Conservation (phyloP, 495 filamentous ascomycete genomes). For the Aspergillus indologenus region DNA sequence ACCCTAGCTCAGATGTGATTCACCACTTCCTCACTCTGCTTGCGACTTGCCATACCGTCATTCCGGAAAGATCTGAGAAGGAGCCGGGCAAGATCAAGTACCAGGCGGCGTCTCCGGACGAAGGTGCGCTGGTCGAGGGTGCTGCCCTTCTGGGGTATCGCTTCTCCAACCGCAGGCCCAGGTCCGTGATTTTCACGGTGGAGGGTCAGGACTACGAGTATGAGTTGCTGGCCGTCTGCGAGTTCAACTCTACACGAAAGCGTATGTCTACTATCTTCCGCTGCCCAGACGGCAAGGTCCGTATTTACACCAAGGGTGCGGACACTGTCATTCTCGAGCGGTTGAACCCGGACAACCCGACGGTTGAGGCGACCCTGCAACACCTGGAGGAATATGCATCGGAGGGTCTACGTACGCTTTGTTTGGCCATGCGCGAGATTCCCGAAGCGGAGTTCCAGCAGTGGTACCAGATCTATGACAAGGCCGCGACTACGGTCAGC, state of each 20-base stretch:
- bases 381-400: conserved; percentile 98
- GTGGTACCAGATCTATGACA: conserved; percentile 86
- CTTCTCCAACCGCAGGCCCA: conserved; percentile 86
- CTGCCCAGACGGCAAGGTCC: conserved; percentile 92
- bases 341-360: conserved; percentile 72
- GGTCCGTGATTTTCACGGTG: conserved; percentile 75
- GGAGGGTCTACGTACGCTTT: conserved; percentile 92
- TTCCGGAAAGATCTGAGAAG: conserved; percentile 79
- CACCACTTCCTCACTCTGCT: conserved; percentile 88
- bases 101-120: conserved; percentile 95
- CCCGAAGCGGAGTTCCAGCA: conserved; percentile 86
- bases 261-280: conserved; percentile 97
- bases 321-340: conserved; percentile 97
- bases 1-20: conserved; percentile 66
- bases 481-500: conserved; percentile 84
- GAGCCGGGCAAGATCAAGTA: conserved; percentile 85
- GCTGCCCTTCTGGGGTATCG: conserved; percentile 80
- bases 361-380: conserved; percentile 79
- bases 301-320: conserved; percentile 93
- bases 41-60: conserved; percentile 94
- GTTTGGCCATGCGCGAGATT: conserved; percentile 91
- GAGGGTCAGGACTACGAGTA: conserved; percentile 73
- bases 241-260: conserved; percentile 98
- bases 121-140: conserved; percentile 93
- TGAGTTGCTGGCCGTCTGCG: conserved; percentile 91